phyloP scores from a whole-genome alignment of 106 monocot species.

The Vanilla planifolia region DNA sequence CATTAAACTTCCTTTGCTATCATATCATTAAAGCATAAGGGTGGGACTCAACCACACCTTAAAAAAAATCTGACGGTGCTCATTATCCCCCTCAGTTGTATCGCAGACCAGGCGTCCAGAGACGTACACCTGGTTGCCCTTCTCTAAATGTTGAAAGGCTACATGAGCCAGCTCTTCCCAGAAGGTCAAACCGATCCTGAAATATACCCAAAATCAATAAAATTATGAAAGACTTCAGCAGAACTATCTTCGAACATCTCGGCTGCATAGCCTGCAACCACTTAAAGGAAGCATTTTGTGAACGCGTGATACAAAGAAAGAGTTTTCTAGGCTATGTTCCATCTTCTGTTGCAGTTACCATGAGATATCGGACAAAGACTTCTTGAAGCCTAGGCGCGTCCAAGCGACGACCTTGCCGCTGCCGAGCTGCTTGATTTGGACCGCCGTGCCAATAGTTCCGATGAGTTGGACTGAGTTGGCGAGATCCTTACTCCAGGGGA shows the following conservation, averaged over 20 bases:
- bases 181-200: constrained; percentile 78
- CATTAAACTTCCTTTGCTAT: too few species aligned
- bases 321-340: neutral
- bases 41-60: constrained; percentile 44
- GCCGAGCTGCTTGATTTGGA: constrained; percentile 70
- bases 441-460: constrained; percentile 47
- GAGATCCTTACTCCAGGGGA: constrained; percentile 13
- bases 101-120: constrained; percentile 75
- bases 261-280: neutral
- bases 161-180: constrained; percentile 91
- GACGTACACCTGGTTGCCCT: constrained; percentile 71
- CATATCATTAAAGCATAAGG: neutral
- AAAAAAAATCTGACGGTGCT: constrained; percentile 54
- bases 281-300: neutral
- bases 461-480: constrained; percentile 59
- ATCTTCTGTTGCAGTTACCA: constrained; percentile 21
- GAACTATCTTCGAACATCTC: constrained; percentile 2
- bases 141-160: constrained; percentile 75
- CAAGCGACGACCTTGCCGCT: constrained; percentile 71
- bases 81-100: constrained; percentile 51
- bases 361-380: constrained; percentile 52
- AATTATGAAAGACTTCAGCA: neutral
- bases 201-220: constrained; percentile 8
- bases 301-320: neutral
- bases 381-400: constrained; percentile 68